Evolutionary conservation across 2,329 filamentous ascomycete genomes (phyloP), one percentile per base, ranked within the genome.

Genomic region (Sporothrix protearum): DNA sequence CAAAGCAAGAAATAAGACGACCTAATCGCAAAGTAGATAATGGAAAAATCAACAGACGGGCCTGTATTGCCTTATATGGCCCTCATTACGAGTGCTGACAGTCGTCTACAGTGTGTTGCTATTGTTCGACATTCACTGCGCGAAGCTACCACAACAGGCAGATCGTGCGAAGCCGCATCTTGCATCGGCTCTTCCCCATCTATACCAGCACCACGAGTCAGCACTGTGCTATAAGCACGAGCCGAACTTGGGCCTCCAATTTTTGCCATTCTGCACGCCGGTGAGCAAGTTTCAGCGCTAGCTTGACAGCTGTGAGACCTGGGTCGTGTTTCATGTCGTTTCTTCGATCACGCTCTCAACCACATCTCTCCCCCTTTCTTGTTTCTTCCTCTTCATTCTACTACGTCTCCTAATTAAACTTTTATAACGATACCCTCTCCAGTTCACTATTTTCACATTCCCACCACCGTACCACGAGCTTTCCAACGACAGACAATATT

Each of bases 121-220:
- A 36, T 51, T 66, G n/a, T 8, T 66, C 30, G 28, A 66, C 33
- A 66, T 71, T 61, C 49, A 61, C 12, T 71, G 47, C 47, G 57
- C 61, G 61, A 61, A 71, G 69, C 19, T 59, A 22, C 61, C 45
- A 12, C n/a, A 25, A 51, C 12, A 71, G 16, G 63, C 19, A 67
- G 49, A 66, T 71, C 39, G 36, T 57, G 69, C 69, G 69, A 63
- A 71, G 51, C 63, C 69, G 69, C 69, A 71, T 47, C 42, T 47
- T 14, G 42, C 39, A 42, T 67, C 69, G 67, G 61, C 45, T 5
- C 51, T 30, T 55, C 47, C 22, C 45, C 39, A 67, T 67, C 61
- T 67, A 51, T 45, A 66, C 49, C 69, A 66, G 10, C 12, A 45
- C 19, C 45, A 25, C 45, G 39, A 64, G n/a, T 25, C 57, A 28